Conservation (phyloP, 768 basidiomycete species). For the Neoboletus subvelutipes region DNA sequence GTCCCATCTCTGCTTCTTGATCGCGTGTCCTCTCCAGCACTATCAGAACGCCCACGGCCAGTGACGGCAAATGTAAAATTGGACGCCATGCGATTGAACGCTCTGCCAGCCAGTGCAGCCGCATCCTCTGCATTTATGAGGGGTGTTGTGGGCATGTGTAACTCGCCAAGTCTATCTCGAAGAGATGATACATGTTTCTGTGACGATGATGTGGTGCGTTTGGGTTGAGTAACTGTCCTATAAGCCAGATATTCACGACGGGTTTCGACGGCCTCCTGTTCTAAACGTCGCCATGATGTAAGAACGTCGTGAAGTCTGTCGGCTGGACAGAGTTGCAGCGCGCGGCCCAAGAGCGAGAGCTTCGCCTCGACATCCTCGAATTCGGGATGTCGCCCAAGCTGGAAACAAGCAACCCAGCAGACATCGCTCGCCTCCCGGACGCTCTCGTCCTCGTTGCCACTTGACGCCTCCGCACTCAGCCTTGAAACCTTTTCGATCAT, state of each 20-base stretch:
- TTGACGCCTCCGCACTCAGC: slow-evolving; percentile 39
- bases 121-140: slow-evolving; percentile 74
- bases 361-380: slow-evolving; percentile 68
- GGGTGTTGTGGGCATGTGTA: slow-evolving; percentile 69
- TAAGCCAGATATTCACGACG: slow-evolving; percentile 45
- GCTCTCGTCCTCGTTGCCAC: slow-evolving; percentile 37
- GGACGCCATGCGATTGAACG: slow-evolving; percentile 75
- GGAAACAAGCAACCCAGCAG: slow-evolving; percentile 88
- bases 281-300: slow-evolving; percentile 69
- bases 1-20: slow-evolving; percentile 42
- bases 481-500: slow-evolving; percentile 67
- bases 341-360: slow-evolving; percentile 70
- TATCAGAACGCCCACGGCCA: slow-evolving; percentile 32
- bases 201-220: slow-evolving; percentile 21
- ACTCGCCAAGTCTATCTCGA: slow-evolving; percentile 58
- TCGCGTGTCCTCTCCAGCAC: slow-evolving; percentile 19
- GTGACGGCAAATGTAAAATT: slow-evolving; percentile 71
- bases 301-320: slow-evolving; percentile 81
- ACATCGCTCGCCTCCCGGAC: slow-evolving; percentile 69
- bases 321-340: slow-evolving; percentile 82
- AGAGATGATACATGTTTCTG: slow-evolving; percentile 51
- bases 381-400: slow-evolving; percentile 80
- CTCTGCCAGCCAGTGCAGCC: slow-evolving; percentile 73
- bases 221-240: slow-evolving; percentile 19
- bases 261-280: slow-evolving; percentile 57